phyloP scores from a whole-genome alignment of 495 filamentous ascomycete species.

The Penicillium mononematosum region DNA sequence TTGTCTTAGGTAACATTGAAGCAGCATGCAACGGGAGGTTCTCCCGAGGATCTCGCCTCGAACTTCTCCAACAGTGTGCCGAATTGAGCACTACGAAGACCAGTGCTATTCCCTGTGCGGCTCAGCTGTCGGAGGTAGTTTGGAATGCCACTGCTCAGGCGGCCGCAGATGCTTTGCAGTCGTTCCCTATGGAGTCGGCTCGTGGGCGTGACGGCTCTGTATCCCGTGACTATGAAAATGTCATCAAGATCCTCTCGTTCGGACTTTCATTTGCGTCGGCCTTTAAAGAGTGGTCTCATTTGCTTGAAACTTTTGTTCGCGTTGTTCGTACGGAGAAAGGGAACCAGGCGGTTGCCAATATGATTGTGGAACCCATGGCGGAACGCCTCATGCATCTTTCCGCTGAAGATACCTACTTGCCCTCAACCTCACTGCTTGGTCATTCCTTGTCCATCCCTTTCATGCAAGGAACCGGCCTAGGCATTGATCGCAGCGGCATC shows the following conservation, averaged over 20 bases:
- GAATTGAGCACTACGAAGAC: slow-evolving; percentile 23
- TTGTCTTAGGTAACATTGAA: slow-evolving; percentile 41
- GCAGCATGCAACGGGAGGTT: slow-evolving; percentile 53
- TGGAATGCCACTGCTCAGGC: slow-evolving; percentile 40
- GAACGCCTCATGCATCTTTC: slow-evolving; percentile 36
- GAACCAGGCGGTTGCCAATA: slow-evolving; percentile 57
- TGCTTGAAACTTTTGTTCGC: slow-evolving; percentile 59
- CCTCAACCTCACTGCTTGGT: slow-evolving; percentile 34
- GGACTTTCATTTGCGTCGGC: slow-evolving; percentile 52
- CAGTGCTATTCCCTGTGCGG: slow-evolving; percentile 8
- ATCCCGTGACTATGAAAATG: slow-evolving; percentile 65
- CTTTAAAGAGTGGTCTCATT: slow-evolving; percentile 55
- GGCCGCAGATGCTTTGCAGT: slow-evolving; percentile 35
- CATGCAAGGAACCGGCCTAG: slow-evolving; percentile 19
- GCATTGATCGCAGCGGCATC: slow-evolving; percentile 4
- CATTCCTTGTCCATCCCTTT: slow-evolving; percentile 39
- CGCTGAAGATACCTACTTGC: slow-evolving; percentile 25
- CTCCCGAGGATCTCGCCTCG: slow-evolving; percentile 45
- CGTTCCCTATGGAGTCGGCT: slow-evolving; percentile 43
- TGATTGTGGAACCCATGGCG: slow-evolving; percentile 70
- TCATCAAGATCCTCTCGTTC: slow-evolving; percentile 62
- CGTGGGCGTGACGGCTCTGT: slow-evolving; percentile 44
- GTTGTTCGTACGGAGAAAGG: slow-evolving; percentile 64
- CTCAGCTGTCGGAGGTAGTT: slow-evolving; percentile 25
- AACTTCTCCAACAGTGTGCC: slow-evolving; percentile 44